Conservation (phyloP, 441 rosid genomes). For the Erodium trifolium region DNA sequence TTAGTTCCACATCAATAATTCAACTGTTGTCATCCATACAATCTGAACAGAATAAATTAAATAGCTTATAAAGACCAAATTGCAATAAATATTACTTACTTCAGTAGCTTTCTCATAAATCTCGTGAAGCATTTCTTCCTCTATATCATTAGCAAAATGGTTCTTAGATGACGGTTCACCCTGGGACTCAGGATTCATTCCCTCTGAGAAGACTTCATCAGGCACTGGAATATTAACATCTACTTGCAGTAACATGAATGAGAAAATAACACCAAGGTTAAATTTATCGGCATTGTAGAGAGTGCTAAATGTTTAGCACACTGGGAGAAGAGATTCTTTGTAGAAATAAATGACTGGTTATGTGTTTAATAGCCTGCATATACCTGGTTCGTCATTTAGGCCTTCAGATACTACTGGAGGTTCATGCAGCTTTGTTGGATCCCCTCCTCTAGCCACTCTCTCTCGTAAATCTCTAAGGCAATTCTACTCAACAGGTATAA, state of each 20-base stretch:
- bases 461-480: slow-evolving; percentile 73
- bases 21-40: neutral
- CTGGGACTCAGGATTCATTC: slow-evolving; percentile 20
- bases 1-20: neutral
- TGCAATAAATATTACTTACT: slow-evolving; percentile 26
- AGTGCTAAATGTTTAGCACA: neutral
- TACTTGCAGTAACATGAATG: neutral
- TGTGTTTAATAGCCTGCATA: neutral
- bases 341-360: neutral
- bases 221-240: slow-evolving; percentile 20
- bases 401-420: slow-evolving; percentile 27
- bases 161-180: slow-evolving; percentile 26
- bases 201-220: slow-evolving; percentile 30
- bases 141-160: slow-evolving; percentile 24
- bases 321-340: neutral
- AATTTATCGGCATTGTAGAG: neutral
- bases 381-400: slow-evolving; percentile 49
- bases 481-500: slow-evolving; percentile 30
- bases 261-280: neutral
- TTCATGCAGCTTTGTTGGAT: slow-evolving; percentile 64
- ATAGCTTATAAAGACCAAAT: neutral
- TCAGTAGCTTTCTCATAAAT: slow-evolving; percentile 30
- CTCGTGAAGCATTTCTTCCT: slow-evolving; percentile 38
- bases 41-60: neutral
- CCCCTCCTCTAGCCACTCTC: slow-evolving; percentile 77